Percentiles rank a stretch among this genome's conserved stretches.
phyloP scores from a whole-genome alignment of 495 filamentous ascomycete species.

The Parathielavia hyrcaniae region DNA sequence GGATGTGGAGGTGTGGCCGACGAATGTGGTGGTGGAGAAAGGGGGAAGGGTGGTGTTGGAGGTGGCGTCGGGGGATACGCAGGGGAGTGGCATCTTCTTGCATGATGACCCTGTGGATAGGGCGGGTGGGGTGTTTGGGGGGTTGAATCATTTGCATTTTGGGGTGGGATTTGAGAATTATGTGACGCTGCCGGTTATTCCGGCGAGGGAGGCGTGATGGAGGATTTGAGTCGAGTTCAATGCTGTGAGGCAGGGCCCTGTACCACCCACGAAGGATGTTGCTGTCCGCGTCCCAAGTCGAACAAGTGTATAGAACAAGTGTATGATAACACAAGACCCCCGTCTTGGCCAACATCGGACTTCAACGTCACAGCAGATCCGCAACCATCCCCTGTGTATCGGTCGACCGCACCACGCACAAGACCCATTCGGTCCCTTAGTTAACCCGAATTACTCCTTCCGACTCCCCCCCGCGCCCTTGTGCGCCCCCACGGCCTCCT shows the following conservation, averaged over 20 bases:
- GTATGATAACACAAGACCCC: no score
- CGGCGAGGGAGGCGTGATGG: slow-evolving; percentile 22
- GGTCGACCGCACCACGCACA: no score
- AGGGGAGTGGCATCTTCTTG: slow-evolving; percentile 53
- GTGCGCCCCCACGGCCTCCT: not conserved
- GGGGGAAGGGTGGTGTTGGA: slow-evolving; percentile 54
- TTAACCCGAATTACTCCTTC: not conserved
- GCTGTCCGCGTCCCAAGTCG: no score
- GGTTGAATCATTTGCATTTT: slow-evolving; percentile 51
- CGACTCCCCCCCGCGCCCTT: not conserved
- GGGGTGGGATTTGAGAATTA: slow-evolving; percentile 47
- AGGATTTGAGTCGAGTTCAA: no score
- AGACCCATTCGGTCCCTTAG: no score
- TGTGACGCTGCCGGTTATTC: slow-evolving; percentile 52
- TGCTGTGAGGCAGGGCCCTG: no score
- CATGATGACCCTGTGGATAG: slow-evolving; percentile 43
- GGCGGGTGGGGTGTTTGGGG: slow-evolving; percentile 7
- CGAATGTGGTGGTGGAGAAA: slow-evolving; percentile 54
- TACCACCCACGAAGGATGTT: no score
- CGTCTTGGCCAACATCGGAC: no score
- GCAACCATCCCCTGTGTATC: no score
- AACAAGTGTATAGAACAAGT: no score
- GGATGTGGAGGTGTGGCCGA: slow-evolving; percentile 65
- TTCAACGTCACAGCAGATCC: no score
- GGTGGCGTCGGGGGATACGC: slow-evolving; percentile 54